These are phyloP conservation scores for Codiaeum variegatum DNA, from an alignment of 441 rosid species.

Conservation along the genomic window DNA sequence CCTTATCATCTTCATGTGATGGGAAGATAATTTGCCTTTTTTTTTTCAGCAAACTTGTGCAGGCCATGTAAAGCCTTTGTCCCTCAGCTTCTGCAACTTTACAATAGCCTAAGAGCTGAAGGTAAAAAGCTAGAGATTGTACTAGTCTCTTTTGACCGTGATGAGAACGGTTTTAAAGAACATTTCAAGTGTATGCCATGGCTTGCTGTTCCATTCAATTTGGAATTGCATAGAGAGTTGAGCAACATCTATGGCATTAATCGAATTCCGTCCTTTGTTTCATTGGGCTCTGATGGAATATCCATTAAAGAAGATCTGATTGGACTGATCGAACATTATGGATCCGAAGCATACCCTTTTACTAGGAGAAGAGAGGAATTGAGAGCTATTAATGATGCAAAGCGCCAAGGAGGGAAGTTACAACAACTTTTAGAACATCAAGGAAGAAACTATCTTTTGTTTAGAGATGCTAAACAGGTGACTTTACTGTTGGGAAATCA, in stretches of 20 bases:
- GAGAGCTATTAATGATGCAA: conserved; percentile 50
- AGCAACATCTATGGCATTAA: conserved; percentile 38
- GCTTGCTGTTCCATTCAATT: conserved; percentile 68
- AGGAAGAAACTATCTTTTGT: conserved; percentile 45
- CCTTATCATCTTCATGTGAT: conserved; percentile 40
- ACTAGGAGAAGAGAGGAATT: conserved; percentile 60
- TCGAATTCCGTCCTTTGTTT: conserved; percentile 59
- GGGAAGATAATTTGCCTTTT: conserved; percentile 57
- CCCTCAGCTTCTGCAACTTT: conserved; percentile 60
- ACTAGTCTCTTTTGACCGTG: conserved; percentile 62
- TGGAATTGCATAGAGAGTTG: conserved; percentile 35
- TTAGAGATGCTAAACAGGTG: conserved; percentile 50
- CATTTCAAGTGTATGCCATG: conserved; percentile 76
- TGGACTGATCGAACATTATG: conserved; percentile 61
- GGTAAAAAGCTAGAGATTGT: conserved; percentile 63
- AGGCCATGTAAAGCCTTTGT: conserved; percentile 63
- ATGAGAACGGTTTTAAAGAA: conserved; percentile 51
- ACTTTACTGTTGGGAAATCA: no score
- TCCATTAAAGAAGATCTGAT: conserved; percentile 49
- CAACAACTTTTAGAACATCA: conserved; percentile 53
- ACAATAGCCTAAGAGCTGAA: conserved; percentile 34
- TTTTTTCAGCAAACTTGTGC: conserved; percentile 87
- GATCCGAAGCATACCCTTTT: conserved; percentile 70
- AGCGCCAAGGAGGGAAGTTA: conserved; percentile 53
- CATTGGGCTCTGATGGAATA: conserved; percentile 44